Evolutionary conservation across 116 monocot species (phyloP), one percentile per base, ranked within the genome.

Genomic region (Posidonia oceanica): DNA sequence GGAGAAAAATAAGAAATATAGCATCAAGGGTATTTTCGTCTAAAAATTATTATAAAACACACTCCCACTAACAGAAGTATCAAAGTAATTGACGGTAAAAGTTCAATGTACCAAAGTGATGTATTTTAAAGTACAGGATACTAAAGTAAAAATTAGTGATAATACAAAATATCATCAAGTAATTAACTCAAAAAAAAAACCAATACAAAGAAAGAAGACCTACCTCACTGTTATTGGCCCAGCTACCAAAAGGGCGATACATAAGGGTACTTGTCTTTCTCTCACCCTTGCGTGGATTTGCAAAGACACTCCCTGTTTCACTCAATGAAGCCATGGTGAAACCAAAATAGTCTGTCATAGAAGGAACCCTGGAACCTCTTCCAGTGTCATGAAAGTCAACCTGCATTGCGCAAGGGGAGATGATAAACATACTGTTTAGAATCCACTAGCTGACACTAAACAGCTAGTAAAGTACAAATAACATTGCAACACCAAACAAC

Each of bases 371-470:
- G 52, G 98, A 84, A 57, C 98, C 90, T 84, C 87, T 88, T 39
- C 98, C 93, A 69, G 98, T 99, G 57, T 99, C 98, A 80, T 99
- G 98, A 78, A 99, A 99, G 62, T 93, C 98, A 68, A 99, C 84
- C 98, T 99, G 77, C 23, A 67, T 36, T 1, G 29, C 29, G 29
- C 29, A 29, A 29, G 29, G 29, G 29, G 29, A 29, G n/a, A 63
- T 41, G n/a, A 48, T 44, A 42, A n/a, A 66, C 15, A 48, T 4
- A 1, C 3, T 11, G 11, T 7, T 48, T 7, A 10, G 48, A 48
- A 48, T 7, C 48, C 48, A 48, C 48, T 10, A 7, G 12, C 12
- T 10, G 12, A 48, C 12, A 48, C 0, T 10, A 48, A 48, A 48
- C 48, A 48, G 48, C 12, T 48, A 48, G 7, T 10, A 48, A 48